Evolutionary conservation across 192 early-diverging fungal genomes (phyloP).

Genomic region (Coemansia guatemalensis): DNA sequence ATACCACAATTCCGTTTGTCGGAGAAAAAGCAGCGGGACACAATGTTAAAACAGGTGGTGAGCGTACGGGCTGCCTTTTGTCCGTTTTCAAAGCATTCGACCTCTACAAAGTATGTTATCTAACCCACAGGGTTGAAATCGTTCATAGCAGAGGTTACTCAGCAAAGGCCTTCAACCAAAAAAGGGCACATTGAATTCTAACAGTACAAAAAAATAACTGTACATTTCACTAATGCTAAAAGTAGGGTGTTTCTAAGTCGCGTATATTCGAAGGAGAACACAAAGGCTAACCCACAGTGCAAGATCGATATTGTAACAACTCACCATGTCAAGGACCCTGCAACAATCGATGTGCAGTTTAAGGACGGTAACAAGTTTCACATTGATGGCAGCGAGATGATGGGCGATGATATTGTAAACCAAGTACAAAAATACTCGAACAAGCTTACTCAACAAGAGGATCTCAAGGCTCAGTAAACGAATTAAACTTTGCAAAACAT

Average conservation of each 20-base stretch:
- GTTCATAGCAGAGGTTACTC: neutral
- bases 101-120: conserved; percentile 25
- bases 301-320: conserved; percentile 44
- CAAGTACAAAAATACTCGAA: conserved; percentile 44
- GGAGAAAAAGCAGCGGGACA: neutral
- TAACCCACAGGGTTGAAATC: neutral
- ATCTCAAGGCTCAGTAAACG: conserved; percentile 41
- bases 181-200: neutral
- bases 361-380: conserved; percentile 46
- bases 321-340: conserved; percentile 25
- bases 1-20: neutral
- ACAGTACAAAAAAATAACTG: neutral
- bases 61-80: conserved; percentile 45
- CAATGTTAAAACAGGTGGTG: conserved; percentile 52
- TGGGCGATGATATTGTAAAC: conserved; percentile 37
- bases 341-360: conserved; percentile 41
- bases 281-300: conserved; percentile 41
- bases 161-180: neutral
- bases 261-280: conserved; percentile 44
- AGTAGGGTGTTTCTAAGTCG: conserved; percentile 43
- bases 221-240: neutral
- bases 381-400: conserved; percentile 35
- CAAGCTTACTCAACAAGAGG: conserved; percentile 49
- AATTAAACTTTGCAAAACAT: neutral
- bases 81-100: conserved; percentile 41